Evolutionary conservation across 495 filamentous ascomycete genomes (phyloP), one percentile per base, ranked within the genome.

Genomic region (Penicillium taxi): DNA sequence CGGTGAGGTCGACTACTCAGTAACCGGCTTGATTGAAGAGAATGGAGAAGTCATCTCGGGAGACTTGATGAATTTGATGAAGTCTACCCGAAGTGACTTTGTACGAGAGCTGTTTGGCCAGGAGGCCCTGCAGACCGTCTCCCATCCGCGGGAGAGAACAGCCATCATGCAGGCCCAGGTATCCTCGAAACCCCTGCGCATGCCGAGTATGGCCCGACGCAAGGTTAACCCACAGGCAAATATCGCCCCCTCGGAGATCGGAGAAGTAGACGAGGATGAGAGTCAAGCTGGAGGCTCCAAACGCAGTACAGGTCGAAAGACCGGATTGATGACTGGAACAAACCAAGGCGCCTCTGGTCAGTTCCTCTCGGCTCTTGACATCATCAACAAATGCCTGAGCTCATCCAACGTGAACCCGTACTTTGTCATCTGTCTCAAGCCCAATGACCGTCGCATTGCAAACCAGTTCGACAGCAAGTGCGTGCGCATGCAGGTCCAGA

Each of bases 381-480:
- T 87, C 39, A 84, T 96, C 39, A 91, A 78, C 24, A 80, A 84
- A 48, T 86, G 84, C 24, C 65, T 98, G 28, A 84, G 77, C 21
- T 79, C 84, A 6, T 68, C 78, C 6, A 85, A 85, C 50, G 78
- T 85, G 7, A 98, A 96, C 52, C 77, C 84, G 9, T 98, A 96
- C 54, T 96, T 96, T 50, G 76, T 98, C 18, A 94, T 98, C 64
- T 96, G 91, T 48, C 67, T 98, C 33, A 96, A 98, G 60, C 91
- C 91, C 6, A 98, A 98, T 53, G 91, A 96, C 61, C 77, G 91
- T 13, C 81, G 90, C 17, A 98, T 98, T 44, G 90, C 91, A 33
- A 96, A 98, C 45, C 91, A 96, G 56, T 96, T 96, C 46, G 91
- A 98, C 58, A 95, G 87, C 69, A 96, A 98, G 61, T 96, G 89